Evolutionary conservation across 805 yeast genomes (phyloP).

Genomic region (Debaryomyces maramus): DNA sequence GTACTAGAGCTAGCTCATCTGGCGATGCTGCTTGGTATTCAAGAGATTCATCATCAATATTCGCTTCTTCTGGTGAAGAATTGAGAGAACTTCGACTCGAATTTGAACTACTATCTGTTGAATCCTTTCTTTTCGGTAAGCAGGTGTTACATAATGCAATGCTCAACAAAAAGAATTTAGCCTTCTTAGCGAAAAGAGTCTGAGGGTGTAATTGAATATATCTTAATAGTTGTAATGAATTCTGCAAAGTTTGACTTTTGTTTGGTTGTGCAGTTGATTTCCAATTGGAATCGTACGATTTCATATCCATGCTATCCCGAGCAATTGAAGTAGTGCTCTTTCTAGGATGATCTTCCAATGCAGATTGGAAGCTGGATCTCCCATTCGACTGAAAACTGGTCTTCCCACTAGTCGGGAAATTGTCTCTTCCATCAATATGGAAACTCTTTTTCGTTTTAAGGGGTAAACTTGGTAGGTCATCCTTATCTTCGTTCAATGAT

Average conservation of each 20-base stretch:
- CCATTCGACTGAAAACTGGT: constrained; percentile 2
- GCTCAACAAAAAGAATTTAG: constrained; percentile 74
- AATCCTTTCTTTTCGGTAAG: constrained; percentile 57
- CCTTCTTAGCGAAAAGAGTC: constrained; percentile 66
- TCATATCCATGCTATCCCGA: constrained; percentile 33
- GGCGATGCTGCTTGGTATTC: constrained; percentile 95
- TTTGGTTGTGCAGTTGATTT: constrained; percentile 49
- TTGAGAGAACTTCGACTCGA: constrained; percentile 3
- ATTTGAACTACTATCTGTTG: constrained; percentile 1
- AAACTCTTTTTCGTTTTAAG: not conserved
- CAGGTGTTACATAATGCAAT: constrained; percentile 90
- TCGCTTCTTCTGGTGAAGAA: constrained; percentile 16
- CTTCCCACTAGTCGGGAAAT: not conserved
- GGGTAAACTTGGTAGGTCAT: constrained; percentile 5
- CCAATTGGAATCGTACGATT: constrained; percentile 39
- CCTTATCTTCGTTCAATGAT: not conserved
- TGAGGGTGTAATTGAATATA: constrained; percentile 74
- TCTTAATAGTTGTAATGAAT: constrained; percentile 63
- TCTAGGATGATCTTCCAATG: constrained; percentile 15
- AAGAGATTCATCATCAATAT: constrained; percentile 45
- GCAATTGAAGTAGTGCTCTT: constrained; percentile 34
- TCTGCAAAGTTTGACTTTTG: constrained; percentile 40
- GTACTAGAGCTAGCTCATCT: constrained; percentile 89
- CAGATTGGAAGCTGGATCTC: constrained; percentile 2
- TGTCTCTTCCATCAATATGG: constrained; percentile 1